These are phyloP conservation scores for Talaromyces stipitatus DNA, from an alignment of 495 filamentous ascomycete genomes.

Conservation along the genomic window DNA sequence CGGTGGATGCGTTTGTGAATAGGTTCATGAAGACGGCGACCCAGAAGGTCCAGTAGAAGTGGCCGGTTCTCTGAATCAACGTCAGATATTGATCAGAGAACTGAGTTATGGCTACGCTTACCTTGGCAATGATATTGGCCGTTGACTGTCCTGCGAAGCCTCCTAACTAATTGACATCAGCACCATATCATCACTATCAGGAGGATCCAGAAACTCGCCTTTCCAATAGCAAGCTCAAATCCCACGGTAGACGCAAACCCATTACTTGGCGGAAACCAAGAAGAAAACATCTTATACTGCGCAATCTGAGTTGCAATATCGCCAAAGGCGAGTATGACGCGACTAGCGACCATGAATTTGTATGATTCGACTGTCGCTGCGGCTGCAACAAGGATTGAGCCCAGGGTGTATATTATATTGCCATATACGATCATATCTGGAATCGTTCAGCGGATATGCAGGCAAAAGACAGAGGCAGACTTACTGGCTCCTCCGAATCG, in stretches of 20 bases:
- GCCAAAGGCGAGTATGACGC: conserved; percentile 32
- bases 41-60: conserved; percentile 41
- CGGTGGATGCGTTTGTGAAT: conserved; percentile 33
- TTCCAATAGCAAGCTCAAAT: conserved; percentile 35
- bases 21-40: conserved; percentile 41
- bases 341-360: conserved; percentile 37
- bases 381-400: conserved; percentile 37
- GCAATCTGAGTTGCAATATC: conserved; percentile 41
- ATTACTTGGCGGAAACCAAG: conserved; percentile 38
- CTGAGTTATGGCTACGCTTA: too few relatives aligned
- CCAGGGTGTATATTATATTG: conserved; percentile 36
- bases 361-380: conserved; percentile 32
- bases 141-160: conserved; percentile 30
- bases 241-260: conserved; percentile 38
- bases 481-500: conserved; percentile 35
- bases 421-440: conserved; percentile 38
- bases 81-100: background rate
- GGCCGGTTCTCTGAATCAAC: conserved; percentile 26
- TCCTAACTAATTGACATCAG: conserved; percentile 12
- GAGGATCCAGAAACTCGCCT: conserved; percentile 20
- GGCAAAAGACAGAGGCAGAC: background rate
- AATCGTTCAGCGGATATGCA: background rate
- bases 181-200: background rate
- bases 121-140: conserved; percentile 29
- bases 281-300: conserved; percentile 43